Base-by-base conservation (phyloP, 148 eudicot genomes). In the Chenopodium berlandieri region DNA sequence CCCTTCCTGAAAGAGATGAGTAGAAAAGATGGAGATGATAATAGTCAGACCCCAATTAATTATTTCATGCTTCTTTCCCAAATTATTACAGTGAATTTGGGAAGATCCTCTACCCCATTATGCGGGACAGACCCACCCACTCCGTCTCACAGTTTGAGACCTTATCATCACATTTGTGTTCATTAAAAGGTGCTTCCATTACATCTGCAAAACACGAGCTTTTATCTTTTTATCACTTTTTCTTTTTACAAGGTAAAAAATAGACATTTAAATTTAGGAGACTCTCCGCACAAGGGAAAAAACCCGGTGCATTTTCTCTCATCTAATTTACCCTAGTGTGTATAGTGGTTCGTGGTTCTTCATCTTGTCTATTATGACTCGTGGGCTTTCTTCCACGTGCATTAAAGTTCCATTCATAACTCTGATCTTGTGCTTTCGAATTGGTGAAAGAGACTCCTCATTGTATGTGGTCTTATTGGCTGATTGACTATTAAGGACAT, bases 11-110 rank as follows among this genome's bases (percentile, higher is more conserved):
- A 66, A 77, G 66, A 75, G 70, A 64, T 40, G 81, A 31, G 9
- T 74, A 58, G 32, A 48, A 56, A 71, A 50, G 76, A 84, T 47
- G 44, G 68, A 46, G 31, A 44, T 32, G 69, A 75, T 17, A 23
- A 54, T 17, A 76, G 65, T 64, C 77, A 79, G 81, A 62, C 27
- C 46, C 70, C 69, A 65, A 30, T 78, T 50, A 64, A 64, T 65
- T 23, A 73, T 66, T 52, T 81, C 86, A 76, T 80, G 63, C 86
- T n/a, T 69, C 56, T 56, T 56, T 27, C 27, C 62, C 62, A 66
- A 72, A 50, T 56, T 56, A 50, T 83, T 46, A 73, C 73, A 75
- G 78, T 4, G 65, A 50, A 25, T 46, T 72, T 56, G 30, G 60
- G 77, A 71, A 20, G 65, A 62, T 75, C 81, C 48, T 10, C 60